These are phyloP conservation scores for Pichia sp. DNA, from an alignment of 1,139 yeast species.

Conservation along the genomic window DNA sequence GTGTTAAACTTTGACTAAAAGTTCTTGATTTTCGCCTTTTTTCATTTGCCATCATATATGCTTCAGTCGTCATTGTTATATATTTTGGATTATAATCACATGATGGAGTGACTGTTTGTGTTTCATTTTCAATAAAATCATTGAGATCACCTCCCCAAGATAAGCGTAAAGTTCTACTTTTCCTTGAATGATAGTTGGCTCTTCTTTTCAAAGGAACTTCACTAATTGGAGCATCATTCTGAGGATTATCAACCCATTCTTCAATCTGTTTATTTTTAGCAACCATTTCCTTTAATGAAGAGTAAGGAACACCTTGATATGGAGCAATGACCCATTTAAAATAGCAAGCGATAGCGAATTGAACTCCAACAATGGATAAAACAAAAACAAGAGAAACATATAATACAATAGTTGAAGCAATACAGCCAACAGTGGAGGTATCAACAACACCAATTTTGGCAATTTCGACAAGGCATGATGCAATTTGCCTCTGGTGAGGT, in stretches of 20 bases:
- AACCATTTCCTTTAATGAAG: slow-evolving; percentile 38
- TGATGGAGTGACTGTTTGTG: slow-evolving; percentile 9
- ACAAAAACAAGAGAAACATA: slow-evolving; percentile 77
- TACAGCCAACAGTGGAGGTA: slow-evolving; percentile 89
- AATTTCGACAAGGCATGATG: slow-evolving; percentile 81
- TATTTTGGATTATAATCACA: slow-evolving; percentile 39
- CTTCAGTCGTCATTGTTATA: slow-evolving; percentile 53
- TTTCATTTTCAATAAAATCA: slow-evolving; percentile 36
- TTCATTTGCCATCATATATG: slow-evolving; percentile 29
- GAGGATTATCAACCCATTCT: slow-evolving; percentile 50
- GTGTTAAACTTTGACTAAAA: slow-evolving; percentile 8
- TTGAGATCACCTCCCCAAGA: slow-evolving; percentile 38
- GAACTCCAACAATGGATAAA: slow-evolving; percentile 65
- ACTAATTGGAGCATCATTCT: slow-evolving; percentile 47
- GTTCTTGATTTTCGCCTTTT: slow-evolving; percentile 12
- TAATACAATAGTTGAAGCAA: slow-evolving; percentile 80
- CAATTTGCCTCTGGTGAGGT: slow-evolving; percentile 60
- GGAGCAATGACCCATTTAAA: slow-evolving; percentile 78
- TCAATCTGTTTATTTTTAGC: slow-evolving; percentile 44
- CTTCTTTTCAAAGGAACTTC: slow-evolving; percentile 47
- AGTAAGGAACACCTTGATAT: slow-evolving; percentile 68
- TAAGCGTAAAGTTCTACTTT: slow-evolving; percentile 34
- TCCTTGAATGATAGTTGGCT: slow-evolving; percentile 42
- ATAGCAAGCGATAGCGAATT: slow-evolving; percentile 81
- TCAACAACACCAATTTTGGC: slow-evolving; percentile 85